Evolutionary conservation across 495 filamentous ascomycete species (phyloP).

Genomic region (Penicillium paradoxum): DNA sequence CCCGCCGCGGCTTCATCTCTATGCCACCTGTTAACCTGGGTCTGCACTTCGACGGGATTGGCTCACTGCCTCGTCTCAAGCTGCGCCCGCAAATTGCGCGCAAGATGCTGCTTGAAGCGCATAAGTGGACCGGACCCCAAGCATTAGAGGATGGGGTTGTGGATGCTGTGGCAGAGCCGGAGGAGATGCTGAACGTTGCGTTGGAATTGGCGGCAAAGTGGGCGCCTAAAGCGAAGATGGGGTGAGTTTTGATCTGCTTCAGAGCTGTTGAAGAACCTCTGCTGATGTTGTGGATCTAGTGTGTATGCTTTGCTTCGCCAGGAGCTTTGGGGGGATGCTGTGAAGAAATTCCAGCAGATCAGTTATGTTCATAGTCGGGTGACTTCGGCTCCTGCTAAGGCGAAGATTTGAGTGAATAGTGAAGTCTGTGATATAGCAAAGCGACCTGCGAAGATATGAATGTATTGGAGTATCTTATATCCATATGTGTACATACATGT

Average conservation of each 20-base stretch:
- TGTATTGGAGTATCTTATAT: too few relatives aligned
- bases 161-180: conserved; percentile 42
- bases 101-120: conserved; percentile 49
- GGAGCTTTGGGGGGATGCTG: conserved; percentile 49
- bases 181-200: conserved; percentile 42
- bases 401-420: conserved; percentile 22
- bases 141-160: conserved; percentile 47
- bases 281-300: conserved; percentile 11
- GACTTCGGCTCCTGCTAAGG: conserved; percentile 27
- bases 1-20: conserved; percentile 41
- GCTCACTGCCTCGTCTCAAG: conserved; percentile 43
- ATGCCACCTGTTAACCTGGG: conserved; percentile 50
- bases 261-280: background rate
- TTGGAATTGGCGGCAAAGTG: conserved; percentile 35
- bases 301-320: conserved; percentile 43
- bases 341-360: conserved; percentile 41
- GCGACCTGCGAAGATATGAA: too few relatives aligned
- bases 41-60: conserved; percentile 48
- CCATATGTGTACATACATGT: too few relatives aligned
- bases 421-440: background rate
- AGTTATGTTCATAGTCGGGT: conserved; percentile 46
- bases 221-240: conserved; percentile 47
- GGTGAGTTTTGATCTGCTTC: conserved; percentile 15
- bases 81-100: conserved; percentile 42
- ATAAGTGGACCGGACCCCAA: conserved; percentile 46